These are phyloP conservation scores for Globisporangium echinulatum DNA, from an alignment of 352 stramenopile species.

Conservation along the genomic window DNA sequence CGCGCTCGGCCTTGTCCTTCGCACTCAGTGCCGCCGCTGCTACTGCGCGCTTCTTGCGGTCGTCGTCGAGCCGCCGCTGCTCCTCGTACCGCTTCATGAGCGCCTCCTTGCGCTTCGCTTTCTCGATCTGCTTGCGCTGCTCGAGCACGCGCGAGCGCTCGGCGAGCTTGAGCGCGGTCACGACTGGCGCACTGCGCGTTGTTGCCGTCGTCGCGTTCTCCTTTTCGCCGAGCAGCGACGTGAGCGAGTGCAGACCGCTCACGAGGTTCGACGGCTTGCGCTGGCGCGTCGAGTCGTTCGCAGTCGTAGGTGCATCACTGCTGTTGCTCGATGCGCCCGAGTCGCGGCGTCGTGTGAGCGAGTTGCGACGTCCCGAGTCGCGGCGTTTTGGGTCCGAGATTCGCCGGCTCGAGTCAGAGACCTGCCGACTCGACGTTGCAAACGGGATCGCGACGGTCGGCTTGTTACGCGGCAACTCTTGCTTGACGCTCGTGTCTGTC, in stretches of 20 bases:
- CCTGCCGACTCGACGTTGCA: slow-evolving; percentile 7
- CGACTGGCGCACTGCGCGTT: slow-evolving; percentile 36
- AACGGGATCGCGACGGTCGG: slow-evolving; percentile 5
- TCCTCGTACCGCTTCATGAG: slow-evolving; percentile 70
- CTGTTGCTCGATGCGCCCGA: slow-evolving; percentile 36
- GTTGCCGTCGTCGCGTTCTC: slow-evolving; percentile 23
- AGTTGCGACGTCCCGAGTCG: slow-evolving; percentile 5
- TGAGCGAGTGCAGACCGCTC: slow-evolving; percentile 69
- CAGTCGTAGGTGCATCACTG: not conserved
- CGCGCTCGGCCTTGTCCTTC: slow-evolving; percentile 61
- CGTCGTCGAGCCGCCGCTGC: slow-evolving; percentile 52
- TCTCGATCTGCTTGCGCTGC: slow-evolving; percentile 62
- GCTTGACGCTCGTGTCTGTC: not conserved
- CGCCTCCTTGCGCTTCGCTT: slow-evolving; percentile 52
- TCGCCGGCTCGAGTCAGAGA: slow-evolving; percentile 11
- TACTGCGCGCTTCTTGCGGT: slow-evolving; percentile 53
- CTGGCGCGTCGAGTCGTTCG: not conserved
- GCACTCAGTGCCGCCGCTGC: slow-evolving; percentile 10
- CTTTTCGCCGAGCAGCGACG: slow-evolving; percentile 50
- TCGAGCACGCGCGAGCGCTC: slow-evolving; percentile 59
- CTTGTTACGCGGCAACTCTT: not conserved
- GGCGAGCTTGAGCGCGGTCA: slow-evolving; percentile 68
- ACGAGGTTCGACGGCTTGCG: slow-evolving; percentile 59
- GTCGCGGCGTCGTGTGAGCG: slow-evolving; percentile 17
- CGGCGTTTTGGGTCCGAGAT: slow-evolving; percentile 1